phyloP scores from a whole-genome alignment of 2,329 filamentous ascomycete genomes.

The Penicillium brasilianum region DNA sequence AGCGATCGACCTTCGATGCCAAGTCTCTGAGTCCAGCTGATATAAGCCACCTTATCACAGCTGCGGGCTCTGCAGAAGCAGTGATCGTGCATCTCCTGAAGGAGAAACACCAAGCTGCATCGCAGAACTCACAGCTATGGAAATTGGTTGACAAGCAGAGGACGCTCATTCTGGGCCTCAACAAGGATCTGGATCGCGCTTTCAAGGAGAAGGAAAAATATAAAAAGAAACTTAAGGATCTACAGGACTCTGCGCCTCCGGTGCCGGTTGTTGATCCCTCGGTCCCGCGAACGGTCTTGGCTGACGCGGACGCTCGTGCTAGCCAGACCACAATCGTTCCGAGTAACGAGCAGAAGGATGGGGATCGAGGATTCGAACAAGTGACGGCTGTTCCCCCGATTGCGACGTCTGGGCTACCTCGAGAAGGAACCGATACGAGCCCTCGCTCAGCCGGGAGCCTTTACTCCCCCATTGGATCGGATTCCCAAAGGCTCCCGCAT shows the following conservation, averaged over 20 bases:
- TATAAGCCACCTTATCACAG: constrained; percentile 76
- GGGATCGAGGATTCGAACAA: constrained; percentile 5
- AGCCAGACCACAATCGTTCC: background rate
- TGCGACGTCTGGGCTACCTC: constrained; percentile 17
- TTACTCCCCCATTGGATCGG: constrained; percentile 23
- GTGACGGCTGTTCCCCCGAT: constrained; percentile 8
- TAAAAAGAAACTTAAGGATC: constrained; percentile 84
- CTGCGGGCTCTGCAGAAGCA: constrained; percentile 86
- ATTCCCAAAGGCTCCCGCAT: constrained; percentile 50
- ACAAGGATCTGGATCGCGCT: constrained; percentile 89
- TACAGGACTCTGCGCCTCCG: constrained; percentile 56
- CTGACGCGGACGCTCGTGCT: constrained; percentile 1
- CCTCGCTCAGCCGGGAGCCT: constrained; percentile 28
- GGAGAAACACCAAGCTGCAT: constrained; percentile 85
- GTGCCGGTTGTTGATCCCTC: constrained; percentile 32
- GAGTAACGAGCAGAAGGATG: background rate
- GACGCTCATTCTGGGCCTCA: constrained; percentile 88
- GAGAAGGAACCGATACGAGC: constrained; percentile 22
- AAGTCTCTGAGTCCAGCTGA: constrained; percentile 69
- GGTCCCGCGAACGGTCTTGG: constrained; percentile 13
- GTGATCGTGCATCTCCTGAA: constrained; percentile 86
- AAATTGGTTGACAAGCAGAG: constrained; percentile 94
- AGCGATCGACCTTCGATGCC: constrained; percentile 63
- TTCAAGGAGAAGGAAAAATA: constrained; percentile 96
- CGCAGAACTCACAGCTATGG: constrained; percentile 94